Base-by-base conservation (phyloP, 2,329 filamentous ascomycete genomes). In the Xylariales sp. region DNA sequence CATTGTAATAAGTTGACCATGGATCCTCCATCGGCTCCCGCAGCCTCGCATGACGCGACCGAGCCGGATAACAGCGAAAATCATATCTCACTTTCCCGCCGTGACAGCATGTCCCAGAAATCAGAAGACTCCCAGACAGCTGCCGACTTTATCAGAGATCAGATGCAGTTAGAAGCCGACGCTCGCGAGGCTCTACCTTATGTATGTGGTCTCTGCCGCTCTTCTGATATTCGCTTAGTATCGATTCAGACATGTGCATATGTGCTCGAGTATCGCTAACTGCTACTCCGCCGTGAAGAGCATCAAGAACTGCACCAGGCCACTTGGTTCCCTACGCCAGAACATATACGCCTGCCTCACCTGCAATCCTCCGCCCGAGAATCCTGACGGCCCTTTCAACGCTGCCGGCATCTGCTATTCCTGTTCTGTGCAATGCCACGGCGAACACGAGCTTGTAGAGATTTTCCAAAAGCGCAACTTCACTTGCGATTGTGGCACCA, bases 381-480 rank as follows among this genome's bases (percentile, higher is more conserved):
- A 87, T 52, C 77, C 85, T 1, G 83, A 86, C 50, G 89, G 90
- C 57, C 83, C 90, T 0, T 92, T 91, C 78, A 87, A 83, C 7
- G 85, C 91, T 6, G 96, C 95, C 3, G 96, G 93, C 32, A 89
- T 99, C 64, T 99, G 96, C 84, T 99, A 99, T 76, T 93, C 94
- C 28, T 99, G 96, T 82, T 97, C 95, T 6, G 93, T 99, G 67
- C 92, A 95, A 74, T 99, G 96, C 78, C 96, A 99, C 76, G 95
- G 96, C 73, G 94, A 98, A 76, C 96, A 99, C 78, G 92, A 87
- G 1, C 89, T 99, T 32, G 96, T 98, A 57, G 96, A 99, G 81
- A 91, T 99, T 23, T 99, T 99, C 82, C 91, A 89, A 78, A 98
- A 97, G 83, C 90, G 97, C 76, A 91, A 97, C 80, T 98, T 99